These are phyloP conservation scores for Chionographis japonica DNA, from an alignment of 106 monocot genomes.

Conservation along the genomic window DNA sequence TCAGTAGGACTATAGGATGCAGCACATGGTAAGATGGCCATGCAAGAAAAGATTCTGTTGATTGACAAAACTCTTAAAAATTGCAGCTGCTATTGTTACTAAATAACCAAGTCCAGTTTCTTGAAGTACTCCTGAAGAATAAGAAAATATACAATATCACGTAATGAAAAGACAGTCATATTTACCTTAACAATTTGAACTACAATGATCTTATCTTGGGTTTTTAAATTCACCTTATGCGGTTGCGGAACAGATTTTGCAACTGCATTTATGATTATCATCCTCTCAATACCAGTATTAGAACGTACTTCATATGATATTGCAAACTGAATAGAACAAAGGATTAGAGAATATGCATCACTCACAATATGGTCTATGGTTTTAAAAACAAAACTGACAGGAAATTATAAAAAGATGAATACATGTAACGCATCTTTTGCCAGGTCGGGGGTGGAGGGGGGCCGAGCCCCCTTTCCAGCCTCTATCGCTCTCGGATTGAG, in stretches of 20 bases:
- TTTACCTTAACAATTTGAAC: conserved; percentile 90
- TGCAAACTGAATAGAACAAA: conserved; percentile 66
- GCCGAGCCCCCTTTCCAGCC: too few relatives aligned
- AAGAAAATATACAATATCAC: not conserved
- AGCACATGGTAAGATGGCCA: too few relatives aligned
- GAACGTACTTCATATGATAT: conserved; percentile 86
- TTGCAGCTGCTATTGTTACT: not conserved
- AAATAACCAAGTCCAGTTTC: too few relatives aligned
- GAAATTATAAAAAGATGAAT: not conserved
- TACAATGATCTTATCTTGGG: conserved; percentile 84
- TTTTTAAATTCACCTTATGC: conserved; percentile 85
- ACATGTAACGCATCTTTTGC: too few relatives aligned
- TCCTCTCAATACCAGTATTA: conserved; percentile 90
- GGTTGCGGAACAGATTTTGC: conserved; percentile 84
- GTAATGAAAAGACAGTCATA: not conserved
- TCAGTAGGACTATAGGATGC: too few relatives aligned
- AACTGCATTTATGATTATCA: conserved; percentile 83
- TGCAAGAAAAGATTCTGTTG: too few relatives aligned
- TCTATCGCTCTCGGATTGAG: too few relatives aligned
- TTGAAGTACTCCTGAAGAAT: not conserved
- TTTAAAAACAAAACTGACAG: conserved; percentile 1
- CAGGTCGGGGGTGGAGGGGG: too few relatives aligned
- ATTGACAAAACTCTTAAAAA: not conserved
- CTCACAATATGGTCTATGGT: not conserved
- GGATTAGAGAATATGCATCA: not conserved